These are phyloP conservation scores for Ajuga reptans DNA, from an alignment of 305 asterid species.

Conservation along the genomic window DNA sequence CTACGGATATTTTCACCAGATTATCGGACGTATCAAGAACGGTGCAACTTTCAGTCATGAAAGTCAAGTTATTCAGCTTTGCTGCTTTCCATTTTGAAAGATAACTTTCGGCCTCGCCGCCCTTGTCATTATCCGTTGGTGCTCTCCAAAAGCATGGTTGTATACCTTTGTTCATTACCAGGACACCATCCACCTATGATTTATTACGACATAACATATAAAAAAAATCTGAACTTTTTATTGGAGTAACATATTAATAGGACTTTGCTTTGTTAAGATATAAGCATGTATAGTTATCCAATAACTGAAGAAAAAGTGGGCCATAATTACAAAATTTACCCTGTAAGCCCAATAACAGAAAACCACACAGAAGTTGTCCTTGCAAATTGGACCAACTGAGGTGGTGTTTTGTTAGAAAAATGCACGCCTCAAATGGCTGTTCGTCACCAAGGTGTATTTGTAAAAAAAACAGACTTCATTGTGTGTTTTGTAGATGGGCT, in stretches of 20 bases:
- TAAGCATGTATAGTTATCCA: conserved; percentile 1
- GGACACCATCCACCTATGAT: conserved; percentile 54
- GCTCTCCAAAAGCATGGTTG: conserved; percentile 97
- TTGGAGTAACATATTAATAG: neutral
- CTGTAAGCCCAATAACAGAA: too few relatives aligned
- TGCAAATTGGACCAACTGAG: neutral
- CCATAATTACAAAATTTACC: too few relatives aligned
- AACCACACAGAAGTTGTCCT: neutral
- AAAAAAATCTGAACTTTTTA: too few relatives aligned
- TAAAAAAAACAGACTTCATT: neutral
- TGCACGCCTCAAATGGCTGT: neutral
- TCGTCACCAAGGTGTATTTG: neutral
- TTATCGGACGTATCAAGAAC: conserved; percentile 36
- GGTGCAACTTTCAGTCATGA: conserved; percentile 50
- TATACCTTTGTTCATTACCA: conserved; percentile 62
- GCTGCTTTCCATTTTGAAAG: conserved; percentile 71
- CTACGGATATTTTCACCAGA: conserved; percentile 48
- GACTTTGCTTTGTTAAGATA: neutral
- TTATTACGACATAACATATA: too few relatives aligned
- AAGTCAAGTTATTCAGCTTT: conserved; percentile 43
- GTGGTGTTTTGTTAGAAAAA: neutral
- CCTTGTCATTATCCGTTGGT: conserved; percentile 93
- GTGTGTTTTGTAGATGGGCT: neutral
- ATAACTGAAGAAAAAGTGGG: neutral
- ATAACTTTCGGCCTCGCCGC: conserved; percentile 67